Percentiles rank a stretch among this genome's conserved stretches.
phyloP scores from a whole-genome alignment of 139 green algal genomes.

The Nannochloris sp. region DNA sequence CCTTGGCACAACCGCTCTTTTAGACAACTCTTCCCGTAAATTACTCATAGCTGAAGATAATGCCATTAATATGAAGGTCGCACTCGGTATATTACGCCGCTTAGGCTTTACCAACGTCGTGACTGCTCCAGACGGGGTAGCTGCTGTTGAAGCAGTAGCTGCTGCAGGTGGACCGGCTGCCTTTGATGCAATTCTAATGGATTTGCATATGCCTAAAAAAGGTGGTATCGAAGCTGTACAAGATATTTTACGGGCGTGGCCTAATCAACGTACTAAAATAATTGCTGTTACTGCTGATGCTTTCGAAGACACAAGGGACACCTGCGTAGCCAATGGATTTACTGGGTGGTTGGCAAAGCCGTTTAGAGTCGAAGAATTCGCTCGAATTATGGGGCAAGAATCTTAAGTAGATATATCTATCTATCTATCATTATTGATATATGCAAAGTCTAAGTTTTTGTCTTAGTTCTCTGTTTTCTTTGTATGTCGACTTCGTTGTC shows the following conservation, averaged over 20 bases:
- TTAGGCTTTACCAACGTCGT: slow-evolving; percentile 43
- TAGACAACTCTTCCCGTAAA: slow-evolving; percentile 9
- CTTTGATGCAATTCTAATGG: slow-evolving; percentile 81
- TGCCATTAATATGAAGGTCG: slow-evolving; percentile 75
- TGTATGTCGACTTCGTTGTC: too few species aligned
- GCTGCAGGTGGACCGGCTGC: slow-evolving; percentile 39
- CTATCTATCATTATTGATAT: too few species aligned
- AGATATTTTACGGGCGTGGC: slow-evolving; percentile 40
- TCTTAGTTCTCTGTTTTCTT: too few species aligned
- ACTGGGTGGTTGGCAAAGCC: slow-evolving; percentile 73
- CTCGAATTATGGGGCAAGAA: slow-evolving; percentile 29
- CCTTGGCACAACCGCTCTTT: background rate
- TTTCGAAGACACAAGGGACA: slow-evolving; percentile 68
- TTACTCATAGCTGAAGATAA: slow-evolving; percentile 78
- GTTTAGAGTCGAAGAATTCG: slow-evolving; percentile 70
- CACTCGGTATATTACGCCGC: slow-evolving; percentile 49
- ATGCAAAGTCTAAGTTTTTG: too few species aligned
- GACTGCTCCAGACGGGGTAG: slow-evolving; percentile 36
- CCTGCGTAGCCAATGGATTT: slow-evolving; percentile 61
- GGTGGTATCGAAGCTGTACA: slow-evolving; percentile 60
- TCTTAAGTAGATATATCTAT: too few species aligned
- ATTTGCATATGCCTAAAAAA: slow-evolving; percentile 86
- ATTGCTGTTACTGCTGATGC: slow-evolving; percentile 73
- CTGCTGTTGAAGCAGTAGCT: slow-evolving; percentile 41
- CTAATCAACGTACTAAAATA: slow-evolving; percentile 23